Evolutionary conservation across 306 rosid genomes (phyloP).

Genomic region (Casuarina glauca): DNA sequence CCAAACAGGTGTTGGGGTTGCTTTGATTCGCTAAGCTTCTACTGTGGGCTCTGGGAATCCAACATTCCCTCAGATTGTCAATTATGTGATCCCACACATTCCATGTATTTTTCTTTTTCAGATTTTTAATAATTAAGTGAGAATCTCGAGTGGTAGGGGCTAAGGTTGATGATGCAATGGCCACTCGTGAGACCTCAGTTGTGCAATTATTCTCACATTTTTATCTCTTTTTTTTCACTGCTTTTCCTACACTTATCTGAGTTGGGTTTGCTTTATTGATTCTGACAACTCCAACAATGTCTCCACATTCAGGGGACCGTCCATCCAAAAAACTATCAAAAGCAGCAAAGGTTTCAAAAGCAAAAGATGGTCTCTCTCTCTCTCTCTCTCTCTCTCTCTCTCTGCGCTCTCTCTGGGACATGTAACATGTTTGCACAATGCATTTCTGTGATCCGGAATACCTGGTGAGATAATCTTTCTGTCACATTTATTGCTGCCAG

Average conservation of each 20-base stretch:
- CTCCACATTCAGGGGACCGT: constrained; percentile 49
- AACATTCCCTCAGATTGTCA: constrained; percentile 51
- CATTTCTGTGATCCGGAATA: background rate
- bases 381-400: constrained; percentile 25
- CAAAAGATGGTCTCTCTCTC: constrained; percentile 43
- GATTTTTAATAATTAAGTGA: constrained; percentile 29
- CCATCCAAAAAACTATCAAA: constrained; percentile 50
- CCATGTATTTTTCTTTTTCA: constrained; percentile 32
- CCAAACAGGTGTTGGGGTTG: background rate
- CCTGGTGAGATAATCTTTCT: background rate
- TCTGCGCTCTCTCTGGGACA: background rate
- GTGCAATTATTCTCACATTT: constrained; percentile 39
- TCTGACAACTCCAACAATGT: constrained; percentile 51
- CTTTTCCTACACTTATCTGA: constrained; percentile 25
- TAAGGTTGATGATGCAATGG: constrained; percentile 46
- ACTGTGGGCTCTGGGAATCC: constrained; percentile 43
- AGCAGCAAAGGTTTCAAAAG: constrained; percentile 62
- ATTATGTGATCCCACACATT: constrained; percentile 39
- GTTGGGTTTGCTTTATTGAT: constrained; percentile 58
- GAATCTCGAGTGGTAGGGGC: constrained; percentile 58
- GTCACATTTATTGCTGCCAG: background rate
- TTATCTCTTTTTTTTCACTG: background rate
- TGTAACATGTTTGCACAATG: background rate
- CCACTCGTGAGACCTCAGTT: constrained; percentile 52
- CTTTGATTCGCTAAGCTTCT: constrained; percentile 23